Conservation (phyloP, 2,329 filamentous ascomycete species). For the Rutstroemia sp. region DNA sequence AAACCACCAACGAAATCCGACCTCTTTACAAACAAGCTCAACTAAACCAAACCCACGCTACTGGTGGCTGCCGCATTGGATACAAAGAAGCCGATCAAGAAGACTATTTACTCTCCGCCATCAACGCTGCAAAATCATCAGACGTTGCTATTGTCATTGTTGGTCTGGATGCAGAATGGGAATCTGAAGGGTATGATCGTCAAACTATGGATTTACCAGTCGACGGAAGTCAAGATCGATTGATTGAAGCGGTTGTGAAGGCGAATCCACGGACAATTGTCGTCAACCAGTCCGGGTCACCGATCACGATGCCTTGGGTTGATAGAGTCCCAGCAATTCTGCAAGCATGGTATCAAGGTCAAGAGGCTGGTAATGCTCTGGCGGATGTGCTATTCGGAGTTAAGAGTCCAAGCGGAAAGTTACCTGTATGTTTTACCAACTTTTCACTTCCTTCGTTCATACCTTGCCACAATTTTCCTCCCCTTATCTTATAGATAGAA, state of each 20-base stretch:
- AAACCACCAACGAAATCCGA: conserved; percentile 60
- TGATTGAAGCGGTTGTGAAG: conserved; percentile 53
- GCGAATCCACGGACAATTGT: conserved; percentile 61
- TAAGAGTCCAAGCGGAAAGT: conserved; percentile 59
- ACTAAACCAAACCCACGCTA: conserved; percentile 50
- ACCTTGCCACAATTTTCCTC: not conserved
- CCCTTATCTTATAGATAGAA: too few relatives aligned
- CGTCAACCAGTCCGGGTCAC: conserved; percentile 62
- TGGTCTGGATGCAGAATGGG: conserved; percentile 67
- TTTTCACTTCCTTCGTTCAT: not conserved
- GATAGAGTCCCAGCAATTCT: conserved; percentile 57
- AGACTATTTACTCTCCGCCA: conserved; percentile 57
- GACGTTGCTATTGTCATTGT: conserved; percentile 64
- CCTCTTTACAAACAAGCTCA: conserved; percentile 52
- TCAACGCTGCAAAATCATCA: conserved; percentile 50
- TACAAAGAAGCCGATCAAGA: conserved; percentile 58
- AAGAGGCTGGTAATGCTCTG: conserved; percentile 61
- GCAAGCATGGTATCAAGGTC: conserved; percentile 65
- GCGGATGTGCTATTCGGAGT: conserved; percentile 59
- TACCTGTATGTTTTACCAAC: conserved; percentile 37
- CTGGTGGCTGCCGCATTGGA: conserved; percentile 64
- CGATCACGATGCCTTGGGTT: conserved; percentile 64
- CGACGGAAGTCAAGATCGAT: conserved; percentile 50
- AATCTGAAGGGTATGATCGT: conserved; percentile 66
- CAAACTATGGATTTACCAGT: conserved; percentile 52